phyloP scores from a whole-genome alignment of 257 asterid genomes.

The Solanum boliviense region DNA sequence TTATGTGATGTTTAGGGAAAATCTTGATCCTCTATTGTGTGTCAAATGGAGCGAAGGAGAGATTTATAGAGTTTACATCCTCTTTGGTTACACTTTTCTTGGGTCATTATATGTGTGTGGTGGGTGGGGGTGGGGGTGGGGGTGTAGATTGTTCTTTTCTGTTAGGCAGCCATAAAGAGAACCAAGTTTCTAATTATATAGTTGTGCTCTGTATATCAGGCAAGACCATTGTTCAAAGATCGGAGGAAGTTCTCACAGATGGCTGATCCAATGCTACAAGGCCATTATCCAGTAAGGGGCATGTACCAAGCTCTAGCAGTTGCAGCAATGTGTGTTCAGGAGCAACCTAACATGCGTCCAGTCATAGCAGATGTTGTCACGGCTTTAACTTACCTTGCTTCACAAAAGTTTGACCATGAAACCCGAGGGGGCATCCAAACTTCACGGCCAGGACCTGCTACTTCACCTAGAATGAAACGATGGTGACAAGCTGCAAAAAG shows the following conservation, averaged over 20 bases:
- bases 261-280: constrained; percentile 81
- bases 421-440: constrained; percentile 24
- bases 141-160: not conserved
- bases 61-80: not conserved
- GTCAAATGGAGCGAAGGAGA: not conserved
- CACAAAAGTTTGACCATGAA: constrained; percentile 47
- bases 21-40: not conserved
- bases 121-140: not conserved
- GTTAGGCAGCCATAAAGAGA: not conserved
- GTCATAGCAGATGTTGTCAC: constrained; percentile 81
- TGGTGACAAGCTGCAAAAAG: constrained; percentile 21
- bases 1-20: not conserved
- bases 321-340: constrained; percentile 93
- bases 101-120: not conserved
- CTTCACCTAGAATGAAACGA: constrained; percentile 49
- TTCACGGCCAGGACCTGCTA: constrained; percentile 30
- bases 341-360: constrained; percentile 69
- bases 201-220: constrained; percentile 26
- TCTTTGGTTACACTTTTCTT: not conserved
- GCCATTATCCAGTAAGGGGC: constrained; percentile 69
- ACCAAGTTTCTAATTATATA: not conserved
- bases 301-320: constrained; percentile 75
- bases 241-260: constrained; percentile 56
- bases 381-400: constrained; percentile 66
- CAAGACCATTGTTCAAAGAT: constrained; percentile 81